Base-by-base conservation (phyloP, 805 yeast genomes). In the Ogataea thermomethanolica region DNA sequence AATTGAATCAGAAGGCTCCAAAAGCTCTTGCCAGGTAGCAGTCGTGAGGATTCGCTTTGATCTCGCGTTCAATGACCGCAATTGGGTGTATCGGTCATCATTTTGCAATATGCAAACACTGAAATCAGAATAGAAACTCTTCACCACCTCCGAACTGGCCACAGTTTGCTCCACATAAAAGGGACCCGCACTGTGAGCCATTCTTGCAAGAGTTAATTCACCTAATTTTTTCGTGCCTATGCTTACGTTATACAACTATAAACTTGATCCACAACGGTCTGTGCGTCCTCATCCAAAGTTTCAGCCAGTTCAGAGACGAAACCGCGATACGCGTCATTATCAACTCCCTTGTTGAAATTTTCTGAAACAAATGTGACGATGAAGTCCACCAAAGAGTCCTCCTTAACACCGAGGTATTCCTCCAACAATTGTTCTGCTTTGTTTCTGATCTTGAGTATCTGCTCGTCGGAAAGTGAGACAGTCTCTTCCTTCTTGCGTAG, bases 381-480 rank as follows among this genome's bases (percentile, higher is more conserved):
- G 37, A 70, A 73, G 2, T 66, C 65, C 10, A 69, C 59, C 45
- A 79, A 62, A 30, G 73, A 70, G 10, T 72, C 76, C 45, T 78
- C 85, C 36, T 63, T 60, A 32, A 74, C 62, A 1, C 83, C 84
- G 33, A 79, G 54, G 41, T 66, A 73, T 41, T 76, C 79, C 39
- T 70, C 78, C 24, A 79, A 57, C 33, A 74, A 61, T 3, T 55
- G 56, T n/a, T 61, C 65, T 14, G 77, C 59, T 43, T 67, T 69
- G 0, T 51, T 49, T 24, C 61, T 61, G 17, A 76, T 47, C 7
- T 50, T 23, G 0, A 43, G 52, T 20, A 65, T 43, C 3, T 55
- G 25, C 2, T 20, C 25, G 6, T 17, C 24, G 24, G 33, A 20
- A 11, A 30, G 33, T 11, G 33, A 15, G 5, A 13, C 24, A 15